Evolutionary conservation across 2,329 filamentous ascomycete genomes (phyloP), one percentile per base, ranked within the genome.

Genomic region (Tympanopsis confertula): DNA sequence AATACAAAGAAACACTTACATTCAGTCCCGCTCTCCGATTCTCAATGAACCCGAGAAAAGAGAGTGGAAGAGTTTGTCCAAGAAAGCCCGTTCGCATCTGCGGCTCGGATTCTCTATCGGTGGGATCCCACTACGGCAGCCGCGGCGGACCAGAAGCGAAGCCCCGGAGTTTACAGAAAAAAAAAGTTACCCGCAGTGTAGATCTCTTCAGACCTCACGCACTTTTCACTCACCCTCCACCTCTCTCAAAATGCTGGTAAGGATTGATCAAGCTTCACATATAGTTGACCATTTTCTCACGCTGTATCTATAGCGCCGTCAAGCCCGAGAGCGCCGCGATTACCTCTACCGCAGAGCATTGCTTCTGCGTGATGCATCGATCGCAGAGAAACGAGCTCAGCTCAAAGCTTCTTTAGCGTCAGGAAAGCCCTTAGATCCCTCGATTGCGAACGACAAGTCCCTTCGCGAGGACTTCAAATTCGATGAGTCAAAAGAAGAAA

Each of bases 341-440:
- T 93, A 96, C 59, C 78, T 98, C 50, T 94, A 95, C 59, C 78
- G 89, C 42, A 81, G 85, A 52, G 89, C 91, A 26, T 71, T 95
- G 41, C 80, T 86, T 17, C 74, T 95, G 32, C 80, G 83, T 48
- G 86, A 95, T 63, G 89, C 89, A 43, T 89, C 94, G 53, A 93
- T 93, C 46, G 84, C 83, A 40, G 86, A 94, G 57, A 94, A 94
- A 59, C 72, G 89, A 50, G 82, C 88, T 28, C 85, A 93, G 56
- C 65, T 98, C 39, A 83, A 88, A 56, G 78, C 81, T 22, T 87
- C 88, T 7, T 70, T 96, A 37, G 89, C 91, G 17, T 86, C 84
- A 7, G 91, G 91, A 45, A 94, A 91, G 54, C 83, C 86, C 5
- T 64, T 94, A 35, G 83, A 89, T 47, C 75, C 83, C 18, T 68